A percentile compares a stretch with the other conserved stretches of the same genome.
Evolutionary conservation across 2,329 filamentous ascomycete species (phyloP).

Genomic region (Graphilbum fragrans): DNA sequence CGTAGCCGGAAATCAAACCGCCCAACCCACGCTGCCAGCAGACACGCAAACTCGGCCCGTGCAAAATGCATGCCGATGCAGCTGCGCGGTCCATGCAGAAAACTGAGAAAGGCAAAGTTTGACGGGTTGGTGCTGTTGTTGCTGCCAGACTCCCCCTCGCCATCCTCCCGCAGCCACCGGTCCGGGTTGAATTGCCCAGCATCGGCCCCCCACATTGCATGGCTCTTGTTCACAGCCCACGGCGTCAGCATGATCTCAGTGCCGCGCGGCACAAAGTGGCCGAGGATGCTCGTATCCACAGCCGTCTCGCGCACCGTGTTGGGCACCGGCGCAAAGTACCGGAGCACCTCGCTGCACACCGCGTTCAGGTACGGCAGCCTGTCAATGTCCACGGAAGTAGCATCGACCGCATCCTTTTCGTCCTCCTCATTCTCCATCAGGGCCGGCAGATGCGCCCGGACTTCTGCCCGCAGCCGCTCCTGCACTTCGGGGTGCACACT

Average conservation of each 20-base stretch:
- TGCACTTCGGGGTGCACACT: slow-evolving; percentile 54
- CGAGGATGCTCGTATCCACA: slow-evolving; percentile 51
- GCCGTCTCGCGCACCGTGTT: slow-evolving; percentile 55
- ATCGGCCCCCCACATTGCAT: slow-evolving; percentile 63
- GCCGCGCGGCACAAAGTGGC: slow-evolving; percentile 54
- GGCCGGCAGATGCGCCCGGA: slow-evolving; percentile 48
- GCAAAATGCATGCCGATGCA: slow-evolving; percentile 80
- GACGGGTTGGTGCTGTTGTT: slow-evolving; percentile 61
- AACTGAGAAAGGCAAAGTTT: slow-evolving; percentile 71
- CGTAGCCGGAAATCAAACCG: slow-evolving; percentile 53
- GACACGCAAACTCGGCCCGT: slow-evolving; percentile 70
- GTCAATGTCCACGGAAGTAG: slow-evolving; percentile 48
- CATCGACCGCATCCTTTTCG: slow-evolving; percentile 8
- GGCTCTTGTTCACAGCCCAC: slow-evolving; percentile 58
- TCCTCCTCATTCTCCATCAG: slow-evolving; percentile 14
- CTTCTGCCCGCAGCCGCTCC: slow-evolving; percentile 52
- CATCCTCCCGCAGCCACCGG: slow-evolving; percentile 47
- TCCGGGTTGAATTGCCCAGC: slow-evolving; percentile 68
- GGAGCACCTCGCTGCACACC: slow-evolving; percentile 65
- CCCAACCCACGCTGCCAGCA: slow-evolving; percentile 67
- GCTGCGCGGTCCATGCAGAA: slow-evolving; percentile 73
- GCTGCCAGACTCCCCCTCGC: slow-evolving; percentile 45
- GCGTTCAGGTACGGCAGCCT: slow-evolving; percentile 68
- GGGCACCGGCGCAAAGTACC: slow-evolving; percentile 60
- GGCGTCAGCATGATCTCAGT: slow-evolving; percentile 55